phyloP scores from a whole-genome alignment of 2,329 filamentous ascomycete species.

The Trichophyton equinum region DNA sequence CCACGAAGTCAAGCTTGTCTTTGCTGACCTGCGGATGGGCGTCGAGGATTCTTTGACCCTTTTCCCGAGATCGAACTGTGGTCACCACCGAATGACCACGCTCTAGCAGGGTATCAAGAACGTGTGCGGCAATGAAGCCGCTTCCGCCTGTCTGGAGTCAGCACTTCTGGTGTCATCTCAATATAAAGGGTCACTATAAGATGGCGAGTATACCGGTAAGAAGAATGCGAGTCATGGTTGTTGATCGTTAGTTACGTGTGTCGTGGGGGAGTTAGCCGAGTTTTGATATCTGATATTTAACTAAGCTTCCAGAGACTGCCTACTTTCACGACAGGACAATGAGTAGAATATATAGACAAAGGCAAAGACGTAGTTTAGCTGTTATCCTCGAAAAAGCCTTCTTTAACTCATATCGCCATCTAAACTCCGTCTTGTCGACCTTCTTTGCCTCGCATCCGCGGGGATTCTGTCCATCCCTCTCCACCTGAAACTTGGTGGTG shows the following conservation, averaged over 20 bases:
- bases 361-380: background rate
- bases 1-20: conserved; percentile 48
- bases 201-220: conserved; percentile 14
- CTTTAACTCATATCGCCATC: conserved; percentile 1
- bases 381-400: background rate
- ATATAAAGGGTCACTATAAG: background rate
- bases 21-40: conserved; percentile 40
- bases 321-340: background rate
- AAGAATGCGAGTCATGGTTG: conserved; percentile 19
- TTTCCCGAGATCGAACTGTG: conserved; percentile 49
- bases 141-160: conserved; percentile 36
- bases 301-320: too few species aligned
- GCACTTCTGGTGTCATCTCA: background rate
- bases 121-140: conserved; percentile 54
- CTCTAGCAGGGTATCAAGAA: conserved; percentile 47
- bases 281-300: background rate
- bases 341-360: background rate
- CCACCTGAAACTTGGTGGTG: background rate
- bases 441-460: background rate
- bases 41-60: conserved; percentile 48
- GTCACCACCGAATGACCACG: conserved; percentile 49
- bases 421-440: background rate
- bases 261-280: background rate
- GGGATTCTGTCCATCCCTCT: background rate
- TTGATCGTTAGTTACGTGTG: background rate